Base-by-base conservation (phyloP, 2,329 filamentous ascomycete genomes). In the Phialophora verrucosa region DNA sequence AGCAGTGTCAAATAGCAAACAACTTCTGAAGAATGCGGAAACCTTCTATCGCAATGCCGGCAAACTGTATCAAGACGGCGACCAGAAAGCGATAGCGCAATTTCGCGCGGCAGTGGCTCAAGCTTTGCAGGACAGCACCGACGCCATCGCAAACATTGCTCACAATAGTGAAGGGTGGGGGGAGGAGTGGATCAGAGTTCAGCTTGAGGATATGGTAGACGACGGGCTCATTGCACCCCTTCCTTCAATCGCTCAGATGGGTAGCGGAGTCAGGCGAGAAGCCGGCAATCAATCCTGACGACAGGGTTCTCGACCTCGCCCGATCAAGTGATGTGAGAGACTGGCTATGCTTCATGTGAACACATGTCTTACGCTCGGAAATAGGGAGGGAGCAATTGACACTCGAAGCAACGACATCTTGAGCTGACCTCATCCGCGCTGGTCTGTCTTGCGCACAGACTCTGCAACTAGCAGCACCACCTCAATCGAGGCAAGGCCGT, bases 1-100 rank as follows among this genome's bases (percentile, higher is more conserved):
- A 56, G 80, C 82, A 4, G 73, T 76, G 29, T 79, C 80, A 56
- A 83, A 84, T 71, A 77, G 76, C 3, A 70, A 76, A 5, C 83
- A 80, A 2, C 75, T 88, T 12, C 73, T 85, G 44, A 82, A 81
- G 62, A 88, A 88, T 70, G 84, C 86, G 1, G 82, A 83, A 67
- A 85, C 82, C 4, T 88, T 85, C 71, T 88, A 86, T 71, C 81
- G 83, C 23, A 85, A 85, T 47, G 85, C 84, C 12, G 77, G 62
- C 44, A 72, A 70, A 59, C 67, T 73, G 67, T 71, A 66, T 73
- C 75, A 71, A 75, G 75, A 66, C 72, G 70, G 61, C n/a, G 62
- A 68, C 27, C 60, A 68, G 29, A 69, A 67, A 56, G 64, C 59
- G 17, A 47, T 63, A n/a, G 59, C 68, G 53, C 66, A 68, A 35